Evolutionary conservation across 169 alveolate genomes (phyloP).

Genomic region (Plasmodium ovale): DNA sequence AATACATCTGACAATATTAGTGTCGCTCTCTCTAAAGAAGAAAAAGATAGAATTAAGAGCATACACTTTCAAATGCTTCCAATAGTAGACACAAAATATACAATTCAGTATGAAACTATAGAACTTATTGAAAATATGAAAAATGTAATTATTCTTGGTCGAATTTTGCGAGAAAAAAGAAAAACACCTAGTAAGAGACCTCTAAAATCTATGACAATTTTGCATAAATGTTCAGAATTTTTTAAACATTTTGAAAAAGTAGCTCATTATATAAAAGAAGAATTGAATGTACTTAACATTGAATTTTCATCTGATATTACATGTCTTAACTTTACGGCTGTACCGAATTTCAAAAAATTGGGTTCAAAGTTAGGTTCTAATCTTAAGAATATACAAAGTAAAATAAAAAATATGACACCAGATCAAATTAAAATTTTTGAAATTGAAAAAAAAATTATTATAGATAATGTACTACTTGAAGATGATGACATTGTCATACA

Average conservation of each 20-base stretch:
- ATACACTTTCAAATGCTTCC: conserved; percentile 84
- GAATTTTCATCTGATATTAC: conserved; percentile 84
- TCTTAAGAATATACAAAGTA: conserved; percentile 85
- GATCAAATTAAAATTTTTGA: conserved; percentile 65
- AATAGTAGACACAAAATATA: conserved; percentile 37
- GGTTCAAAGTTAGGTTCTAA: conserved; percentile 91
- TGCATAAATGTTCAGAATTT: conserved; percentile 80
- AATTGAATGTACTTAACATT: conserved; percentile 86
- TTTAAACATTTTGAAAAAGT: conserved; percentile 81
- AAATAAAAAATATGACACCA: conserved; percentile 80
- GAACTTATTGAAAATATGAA: conserved; percentile 71
- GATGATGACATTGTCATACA: conserved; percentile 84
- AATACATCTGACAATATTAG: too few relatives aligned
- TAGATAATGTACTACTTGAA: conserved; percentile 84
- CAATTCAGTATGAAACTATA: conserved; percentile 47
- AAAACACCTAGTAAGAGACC: conserved; percentile 94
- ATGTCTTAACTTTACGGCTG: conserved; percentile 85
- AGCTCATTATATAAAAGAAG: conserved; percentile 90
- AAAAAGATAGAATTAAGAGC: conserved; percentile 79
- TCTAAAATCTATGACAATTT: conserved; percentile 84
- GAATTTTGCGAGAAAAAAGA: conserved; percentile 93
- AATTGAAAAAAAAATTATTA: conserved; percentile 73
- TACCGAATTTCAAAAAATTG: conserved; percentile 90
- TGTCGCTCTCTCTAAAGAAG: too few relatives aligned
- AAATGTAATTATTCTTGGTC: conserved; percentile 88